phyloP scores from a whole-genome alignment of 1,139 yeast species.

The Debaryomyces fabryi region DNA sequence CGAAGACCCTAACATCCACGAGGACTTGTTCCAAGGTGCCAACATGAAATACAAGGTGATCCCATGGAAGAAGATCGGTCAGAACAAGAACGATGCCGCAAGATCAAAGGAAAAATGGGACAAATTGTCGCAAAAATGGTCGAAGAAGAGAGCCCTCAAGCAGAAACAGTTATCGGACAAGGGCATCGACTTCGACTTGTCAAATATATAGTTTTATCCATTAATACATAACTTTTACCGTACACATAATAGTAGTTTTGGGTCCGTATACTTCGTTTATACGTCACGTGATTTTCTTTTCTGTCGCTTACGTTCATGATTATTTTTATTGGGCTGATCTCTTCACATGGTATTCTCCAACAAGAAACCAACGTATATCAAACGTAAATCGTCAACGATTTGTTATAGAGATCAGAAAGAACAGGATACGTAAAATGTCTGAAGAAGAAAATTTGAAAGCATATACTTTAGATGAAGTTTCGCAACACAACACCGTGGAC shows the following conservation, averaged over 20 bases:
- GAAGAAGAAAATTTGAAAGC: constrained; percentile 26
- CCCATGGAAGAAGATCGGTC: constrained; percentile 63
- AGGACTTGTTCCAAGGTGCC: constrained; percentile 54
- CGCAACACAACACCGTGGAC: constrained; percentile 72
- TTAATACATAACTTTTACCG: neutral
- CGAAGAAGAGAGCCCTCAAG: constrained; percentile 44
- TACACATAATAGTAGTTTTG: neutral
- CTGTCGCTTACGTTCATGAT: constrained; percentile 3
- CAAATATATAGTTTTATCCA: constrained; percentile 11
- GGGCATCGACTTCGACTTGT: constrained; percentile 55
- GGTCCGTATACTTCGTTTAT: neutral
- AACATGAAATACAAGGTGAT: constrained; percentile 61
- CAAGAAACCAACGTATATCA: neutral
- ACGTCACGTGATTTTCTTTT: neutral
- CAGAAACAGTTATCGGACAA: constrained; percentile 50
- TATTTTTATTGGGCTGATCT: constrained; percentile 4
- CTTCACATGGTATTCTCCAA: constrained; percentile 4
- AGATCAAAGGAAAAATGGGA: constrained; percentile 64
- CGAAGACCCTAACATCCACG: constrained; percentile 47
- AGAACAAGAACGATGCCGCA: constrained; percentile 56
- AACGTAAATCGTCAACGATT: neutral
- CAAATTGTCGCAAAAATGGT: constrained; percentile 47
- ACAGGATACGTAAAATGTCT: neutral
- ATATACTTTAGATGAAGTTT: constrained; percentile 62
- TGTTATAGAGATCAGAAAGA: neutral